A percentile compares a stretch with the other conserved stretches of the same genome.
Evolutionary conservation across 257 asterid genomes (phyloP).

Genomic region (Fraxinus americana): DNA sequence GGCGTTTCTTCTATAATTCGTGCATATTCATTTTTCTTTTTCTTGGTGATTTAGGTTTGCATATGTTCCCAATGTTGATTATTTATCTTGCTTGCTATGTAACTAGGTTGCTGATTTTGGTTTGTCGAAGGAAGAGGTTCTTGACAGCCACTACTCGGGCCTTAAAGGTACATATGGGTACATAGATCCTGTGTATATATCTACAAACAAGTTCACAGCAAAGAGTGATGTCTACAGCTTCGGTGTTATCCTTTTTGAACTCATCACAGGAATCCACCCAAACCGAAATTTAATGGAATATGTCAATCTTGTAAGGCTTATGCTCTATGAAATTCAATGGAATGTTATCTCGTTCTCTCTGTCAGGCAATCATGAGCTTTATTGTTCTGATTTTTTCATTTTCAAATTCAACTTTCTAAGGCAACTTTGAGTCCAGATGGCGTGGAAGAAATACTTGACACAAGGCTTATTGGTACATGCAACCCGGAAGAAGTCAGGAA

Average conservation of each 20-base stretch:
- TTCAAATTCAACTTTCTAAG: slow-evolving; percentile 32
- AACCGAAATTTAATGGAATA: slow-evolving; percentile 91
- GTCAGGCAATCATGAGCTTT: background rate
- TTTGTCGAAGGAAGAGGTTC: slow-evolving; percentile 80
- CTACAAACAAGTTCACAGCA: slow-evolving; percentile 83
- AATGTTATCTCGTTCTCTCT: background rate
- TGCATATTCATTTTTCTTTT: background rate
- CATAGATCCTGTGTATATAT: slow-evolving; percentile 81
- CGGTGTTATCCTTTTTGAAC: slow-evolving; percentile 91
- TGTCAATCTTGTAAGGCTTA: slow-evolving; percentile 78
- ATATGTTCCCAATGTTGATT: slow-evolving; percentile 7
- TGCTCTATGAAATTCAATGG: background rate
- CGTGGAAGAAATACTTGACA: slow-evolving; percentile 82
- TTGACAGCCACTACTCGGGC: slow-evolving; percentile 73
- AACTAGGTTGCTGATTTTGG: slow-evolving; percentile 97
- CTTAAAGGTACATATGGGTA: slow-evolving; percentile 95
- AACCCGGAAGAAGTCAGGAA: slow-evolving; percentile 67
- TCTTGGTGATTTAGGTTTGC: slow-evolving; percentile 6
- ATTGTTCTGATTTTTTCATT: background rate
- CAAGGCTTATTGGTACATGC: slow-evolving; percentile 62
- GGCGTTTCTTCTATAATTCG: background rate
- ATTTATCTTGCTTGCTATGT: slow-evolving; percentile 18
- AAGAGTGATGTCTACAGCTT: slow-evolving; percentile 93
- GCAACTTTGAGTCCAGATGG: slow-evolving; percentile 91
- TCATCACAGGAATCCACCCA: slow-evolving; percentile 95